A percentile compares a stretch with the other conserved stretches of the same genome.
Conservation (phyloP, 2,329 filamentous ascomycete species). For the Fusarium metavorans region DNA sequence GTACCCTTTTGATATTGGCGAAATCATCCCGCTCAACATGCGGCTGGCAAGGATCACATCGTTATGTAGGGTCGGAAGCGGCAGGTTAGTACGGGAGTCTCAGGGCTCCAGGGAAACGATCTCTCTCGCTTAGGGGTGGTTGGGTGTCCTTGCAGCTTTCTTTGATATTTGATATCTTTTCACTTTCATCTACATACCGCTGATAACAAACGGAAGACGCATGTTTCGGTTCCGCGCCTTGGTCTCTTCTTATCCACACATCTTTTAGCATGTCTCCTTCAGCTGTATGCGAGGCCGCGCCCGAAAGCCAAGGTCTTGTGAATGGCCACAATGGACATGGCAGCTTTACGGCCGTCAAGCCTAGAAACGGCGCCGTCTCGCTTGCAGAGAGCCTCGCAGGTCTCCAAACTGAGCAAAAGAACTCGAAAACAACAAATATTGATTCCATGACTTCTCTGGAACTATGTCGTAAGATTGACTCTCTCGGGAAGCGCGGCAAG, state of each 20-base stretch:
- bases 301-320: not conserved
- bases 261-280: not conserved
- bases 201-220: not conserved
- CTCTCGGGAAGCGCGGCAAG: not conserved
- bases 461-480: conserved; percentile 1
- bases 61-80: not conserved
- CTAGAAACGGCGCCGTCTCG: not conserved
- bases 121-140: not conserved
- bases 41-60: not conserved
- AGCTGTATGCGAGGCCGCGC: not conserved
- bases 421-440: not conserved
- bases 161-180: not conserved
- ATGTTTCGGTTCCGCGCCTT: not conserved
- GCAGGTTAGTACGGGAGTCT: not conserved
- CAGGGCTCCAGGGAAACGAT: not conserved
- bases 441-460: not conserved
- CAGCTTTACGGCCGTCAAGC: not conserved
- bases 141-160: not conserved
- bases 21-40: not conserved
- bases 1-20: not conserved
- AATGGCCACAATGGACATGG: not conserved
- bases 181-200: not conserved
- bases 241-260: not conserved
- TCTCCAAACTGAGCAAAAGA: conserved; percentile 10
- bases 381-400: not conserved